Percentiles rank a stretch among this genome's conserved stretches.
Evolutionary conservation across 164 flowering plant species (phyloP).

Genomic region (Kalanchoe fedtschenkoi): DNA sequence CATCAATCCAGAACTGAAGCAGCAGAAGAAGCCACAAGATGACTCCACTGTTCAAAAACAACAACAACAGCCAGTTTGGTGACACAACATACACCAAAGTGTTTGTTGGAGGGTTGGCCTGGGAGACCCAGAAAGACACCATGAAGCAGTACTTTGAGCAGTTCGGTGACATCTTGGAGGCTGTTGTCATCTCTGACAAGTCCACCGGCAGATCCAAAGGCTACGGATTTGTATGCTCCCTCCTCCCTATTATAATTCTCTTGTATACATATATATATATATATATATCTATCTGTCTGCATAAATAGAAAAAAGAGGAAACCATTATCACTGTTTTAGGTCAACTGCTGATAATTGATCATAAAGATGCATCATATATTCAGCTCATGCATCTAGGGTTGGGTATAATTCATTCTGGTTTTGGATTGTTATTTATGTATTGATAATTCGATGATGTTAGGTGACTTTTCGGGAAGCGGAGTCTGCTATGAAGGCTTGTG

Average conservation of each 20-base stretch:
- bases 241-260: neutral
- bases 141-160: conserved; percentile 86
- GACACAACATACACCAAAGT: conserved; percentile 93
- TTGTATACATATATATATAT: too few relatives aligned
- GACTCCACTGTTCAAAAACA: conserved; percentile 25
- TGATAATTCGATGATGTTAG: conserved; percentile 20
- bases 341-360: too few relatives aligned
- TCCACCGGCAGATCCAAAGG: conserved; percentile 93
- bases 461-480: conserved; percentile 84
- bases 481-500: conserved; percentile 86
- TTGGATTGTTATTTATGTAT: too few relatives aligned
- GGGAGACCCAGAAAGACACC: conserved; percentile 90
- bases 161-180: conserved; percentile 92
- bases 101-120: conserved; percentile 93
- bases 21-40: conserved; percentile 10
- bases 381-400: too few relatives aligned
- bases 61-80: conserved; percentile 56
- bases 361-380: too few relatives aligned
- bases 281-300: too few relatives aligned
- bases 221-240: conserved; percentile 75
- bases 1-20: conserved; percentile 18
- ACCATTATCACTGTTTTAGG: too few relatives aligned
- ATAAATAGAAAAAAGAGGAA: too few relatives aligned
- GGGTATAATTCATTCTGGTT: too few relatives aligned
- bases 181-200: conserved; percentile 90